Percentiles rank a stretch among this genome's conserved stretches.
These are phyloP conservation scores for Pseudisothecium myosuroides DNA, from an alignment of 225 moss, liverwort and hornwort genomes.

Conservation along the genomic window DNA sequence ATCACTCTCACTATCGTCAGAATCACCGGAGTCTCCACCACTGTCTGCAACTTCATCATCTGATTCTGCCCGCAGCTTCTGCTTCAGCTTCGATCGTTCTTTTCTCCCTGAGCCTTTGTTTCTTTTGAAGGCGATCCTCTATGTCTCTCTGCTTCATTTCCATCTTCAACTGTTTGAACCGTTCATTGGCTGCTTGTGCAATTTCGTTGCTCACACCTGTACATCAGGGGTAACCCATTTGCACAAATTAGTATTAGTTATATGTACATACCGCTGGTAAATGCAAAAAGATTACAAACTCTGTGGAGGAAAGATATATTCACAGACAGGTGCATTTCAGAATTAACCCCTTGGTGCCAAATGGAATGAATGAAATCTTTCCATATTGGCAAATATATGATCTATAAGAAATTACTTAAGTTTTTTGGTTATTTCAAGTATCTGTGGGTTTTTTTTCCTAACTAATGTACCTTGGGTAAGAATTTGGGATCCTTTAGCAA, in stretches of 20 bases:
- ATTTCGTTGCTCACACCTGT: constrained; percentile 43
- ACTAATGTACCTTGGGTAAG: no score
- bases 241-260: neutral
- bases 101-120: constrained; percentile 72
- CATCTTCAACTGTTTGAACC: constrained; percentile 68
- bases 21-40: constrained; percentile 13
- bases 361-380: no score
- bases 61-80: constrained; percentile 38
- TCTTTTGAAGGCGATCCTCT: constrained; percentile 80
- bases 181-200: constrained; percentile 50
- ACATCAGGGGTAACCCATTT: neutral
- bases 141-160: constrained; percentile 88
- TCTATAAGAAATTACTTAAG: no score
- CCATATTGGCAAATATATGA: no score
- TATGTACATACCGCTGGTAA: neutral
- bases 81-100: constrained; percentile 63
- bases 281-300: neutral
- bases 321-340: neutral
- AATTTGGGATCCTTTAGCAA: no score
- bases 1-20: constrained; percentile 18
- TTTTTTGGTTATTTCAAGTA: no score
- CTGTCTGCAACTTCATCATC: constrained; percentile 30
- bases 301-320: neutral
- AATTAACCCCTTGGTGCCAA: neutral
- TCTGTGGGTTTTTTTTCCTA: no score